phyloP scores from a whole-genome alignment of 192 early-diverging fungal genomes.

The Entrophospora sp. region DNA sequence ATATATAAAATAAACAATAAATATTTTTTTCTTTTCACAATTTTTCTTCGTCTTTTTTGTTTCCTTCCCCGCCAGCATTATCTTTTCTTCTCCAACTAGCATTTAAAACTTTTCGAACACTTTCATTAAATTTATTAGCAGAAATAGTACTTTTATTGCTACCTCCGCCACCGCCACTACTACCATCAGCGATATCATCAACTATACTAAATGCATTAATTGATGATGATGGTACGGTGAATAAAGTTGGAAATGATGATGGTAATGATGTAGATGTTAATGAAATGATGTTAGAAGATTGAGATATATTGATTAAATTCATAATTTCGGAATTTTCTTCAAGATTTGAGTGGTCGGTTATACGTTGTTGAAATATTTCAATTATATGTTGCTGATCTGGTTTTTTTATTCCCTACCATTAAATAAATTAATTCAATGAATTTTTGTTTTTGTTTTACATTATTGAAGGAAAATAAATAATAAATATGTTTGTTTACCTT shows the following conservation, averaged over 20 bases:
- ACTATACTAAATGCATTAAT: neutral
- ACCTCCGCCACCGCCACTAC: too few species aligned
- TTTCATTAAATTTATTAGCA: slow-evolving; percentile 12
- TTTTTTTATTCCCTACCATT: slow-evolving; percentile 48
- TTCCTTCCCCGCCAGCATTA: too few species aligned
- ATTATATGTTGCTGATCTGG: slow-evolving; percentile 48
- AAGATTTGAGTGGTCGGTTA: slow-evolving; percentile 29
- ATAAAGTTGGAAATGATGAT: neutral
- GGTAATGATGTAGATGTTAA: slow-evolving; percentile 2
- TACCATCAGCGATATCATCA: neutral
- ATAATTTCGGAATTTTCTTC: slow-evolving; percentile 37
- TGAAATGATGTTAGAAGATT: too few species aligned
- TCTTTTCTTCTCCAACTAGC: neutral
- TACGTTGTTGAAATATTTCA: slow-evolving; percentile 43
- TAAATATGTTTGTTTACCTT: too few species aligned
- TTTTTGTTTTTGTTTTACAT: too few species aligned
- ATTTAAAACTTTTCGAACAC: neutral
- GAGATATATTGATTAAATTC: slow-evolving; percentile 19
- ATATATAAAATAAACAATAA: too few species aligned
- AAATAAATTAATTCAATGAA: too few species aligned
- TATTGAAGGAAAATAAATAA: too few species aligned
- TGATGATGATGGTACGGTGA: neutral
- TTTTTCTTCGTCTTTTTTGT: neutral
- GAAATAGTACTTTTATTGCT: too few species aligned
- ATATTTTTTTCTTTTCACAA: too few species aligned